Conservation (phyloP, 495 filamentous ascomycete species). For the Penicillium mononematosum region DNA sequence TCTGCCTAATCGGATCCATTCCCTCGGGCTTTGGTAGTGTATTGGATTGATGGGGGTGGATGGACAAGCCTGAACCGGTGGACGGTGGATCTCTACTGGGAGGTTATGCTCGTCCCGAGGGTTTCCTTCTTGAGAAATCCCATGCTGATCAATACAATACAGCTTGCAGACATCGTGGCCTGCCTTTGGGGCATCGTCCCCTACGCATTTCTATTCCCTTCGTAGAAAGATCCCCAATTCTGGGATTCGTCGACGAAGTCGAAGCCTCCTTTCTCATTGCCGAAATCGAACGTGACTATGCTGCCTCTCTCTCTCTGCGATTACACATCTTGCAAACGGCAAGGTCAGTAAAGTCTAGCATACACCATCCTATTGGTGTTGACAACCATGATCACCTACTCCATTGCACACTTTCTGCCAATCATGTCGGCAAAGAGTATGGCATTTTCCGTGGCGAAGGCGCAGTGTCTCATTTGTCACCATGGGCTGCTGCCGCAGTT, state of each 20-base stretch:
- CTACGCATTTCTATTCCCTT: constrained; percentile 51
- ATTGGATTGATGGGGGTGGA: constrained; percentile 54
- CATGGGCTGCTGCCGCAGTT: too few relatives aligned
- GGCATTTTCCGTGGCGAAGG: constrained; percentile 49
- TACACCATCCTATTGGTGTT: constrained; percentile 50
- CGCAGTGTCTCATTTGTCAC: constrained; percentile 57
- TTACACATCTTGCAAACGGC: constrained; percentile 40
- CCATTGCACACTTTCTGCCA: constrained; percentile 61
- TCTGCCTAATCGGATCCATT: constrained; percentile 53
- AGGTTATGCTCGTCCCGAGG: not conserved
- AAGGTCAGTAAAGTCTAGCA: constrained; percentile 52
- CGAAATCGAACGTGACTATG: constrained; percentile 46
- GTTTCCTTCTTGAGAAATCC: too few relatives aligned
- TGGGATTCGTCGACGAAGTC: constrained; percentile 45
- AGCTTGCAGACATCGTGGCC: constrained; percentile 41
- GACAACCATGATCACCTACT: constrained; percentile 51
- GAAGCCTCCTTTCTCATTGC: constrained; percentile 50
- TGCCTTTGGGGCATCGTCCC: constrained; percentile 32
- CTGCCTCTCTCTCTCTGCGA: constrained; percentile 38
- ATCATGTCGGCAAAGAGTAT: constrained; percentile 60
- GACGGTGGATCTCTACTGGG: constrained; percentile 60
- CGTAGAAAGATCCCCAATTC: constrained; percentile 42
- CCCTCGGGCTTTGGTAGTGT: constrained; percentile 57
- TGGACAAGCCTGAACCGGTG: constrained; percentile 45
- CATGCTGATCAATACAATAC: not conserved